These are phyloP conservation scores for Fistulinella prunicolor DNA, from an alignment of 768 basidiomycete genomes.

Conservation along the genomic window DNA sequence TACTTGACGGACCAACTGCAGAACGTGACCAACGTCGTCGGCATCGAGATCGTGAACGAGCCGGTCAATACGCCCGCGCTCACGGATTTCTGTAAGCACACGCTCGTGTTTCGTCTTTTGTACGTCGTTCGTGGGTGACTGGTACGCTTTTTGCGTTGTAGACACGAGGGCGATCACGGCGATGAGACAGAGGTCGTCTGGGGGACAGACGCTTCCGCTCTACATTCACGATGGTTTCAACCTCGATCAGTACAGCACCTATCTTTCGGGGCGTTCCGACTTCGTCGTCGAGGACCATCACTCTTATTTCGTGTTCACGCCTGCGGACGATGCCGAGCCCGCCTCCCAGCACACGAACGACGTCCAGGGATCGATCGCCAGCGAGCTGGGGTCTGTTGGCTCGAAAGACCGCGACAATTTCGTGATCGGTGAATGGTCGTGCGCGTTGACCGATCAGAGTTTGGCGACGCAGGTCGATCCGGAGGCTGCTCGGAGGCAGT, in stretches of 20 bases:
- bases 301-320: slow-evolving; percentile 66
- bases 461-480: slow-evolving; percentile 46
- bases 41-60: slow-evolving; percentile 59
- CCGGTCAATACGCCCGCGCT: slow-evolving; percentile 49
- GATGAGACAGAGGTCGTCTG: slow-evolving; percentile 15
- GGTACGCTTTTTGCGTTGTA: not conserved
- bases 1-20: slow-evolving; percentile 33
- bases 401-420: slow-evolving; percentile 38
- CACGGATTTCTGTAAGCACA: slow-evolving; percentile 33
- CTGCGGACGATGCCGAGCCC: slow-evolving; percentile 44
- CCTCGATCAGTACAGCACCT: slow-evolving; percentile 35
- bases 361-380: slow-evolving; percentile 24
- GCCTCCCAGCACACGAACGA: slow-evolving; percentile 44
- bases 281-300: slow-evolving; percentile 76
- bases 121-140: too few species aligned
- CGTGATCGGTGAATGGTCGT: slow-evolving; percentile 53
- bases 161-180: slow-evolving; percentile 21
- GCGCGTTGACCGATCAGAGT: slow-evolving; percentile 48
- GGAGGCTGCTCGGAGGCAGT: slow-evolving; percentile 42
- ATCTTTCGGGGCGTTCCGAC: slow-evolving; percentile 47
- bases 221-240: slow-evolving; percentile 73
- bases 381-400: slow-evolving; percentile 22
- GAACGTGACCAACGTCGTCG: slow-evolving; percentile 49
- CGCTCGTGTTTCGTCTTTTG: too few species aligned
- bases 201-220: slow-evolving; percentile 47